phyloP scores from a whole-genome alignment of 176 grass and related monocot genomes.

The Carex littledalei region DNA sequence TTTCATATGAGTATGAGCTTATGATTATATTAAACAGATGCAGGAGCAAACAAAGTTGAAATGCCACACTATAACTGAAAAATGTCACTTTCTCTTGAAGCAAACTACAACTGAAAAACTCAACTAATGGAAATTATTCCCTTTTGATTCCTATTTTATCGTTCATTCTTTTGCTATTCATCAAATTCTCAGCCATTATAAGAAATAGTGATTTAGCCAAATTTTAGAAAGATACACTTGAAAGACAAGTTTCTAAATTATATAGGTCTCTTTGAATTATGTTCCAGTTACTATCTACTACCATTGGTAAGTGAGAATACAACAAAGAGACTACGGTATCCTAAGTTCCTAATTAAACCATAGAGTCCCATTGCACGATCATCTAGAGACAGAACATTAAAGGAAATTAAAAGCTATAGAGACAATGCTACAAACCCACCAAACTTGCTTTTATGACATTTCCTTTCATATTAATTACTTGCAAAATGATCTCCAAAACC shows the following conservation, averaged over 20 bases:
- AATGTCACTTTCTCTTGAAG: not conserved
- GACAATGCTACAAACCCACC: not conserved
- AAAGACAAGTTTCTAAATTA: not conserved
- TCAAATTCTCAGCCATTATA: not conserved
- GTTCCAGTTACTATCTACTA: not conserved
- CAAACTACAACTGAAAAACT: not conserved
- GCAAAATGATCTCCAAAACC: not conserved
- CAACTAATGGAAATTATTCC: not conserved
- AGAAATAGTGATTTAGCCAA: not conserved
- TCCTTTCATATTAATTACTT: not conserved
- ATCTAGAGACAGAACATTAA: not conserved
- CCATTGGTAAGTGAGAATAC: not conserved
- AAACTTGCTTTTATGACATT: not conserved
- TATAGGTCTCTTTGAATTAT: not conserved
- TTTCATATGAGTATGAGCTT: not conserved
- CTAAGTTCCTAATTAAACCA: not conserved
- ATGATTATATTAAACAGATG: not conserved
- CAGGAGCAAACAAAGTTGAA: not conserved
- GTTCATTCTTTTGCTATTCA: not conserved
- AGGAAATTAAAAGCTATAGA: not conserved
- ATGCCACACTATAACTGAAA: not conserved
- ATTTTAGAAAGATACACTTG: constrained; percentile 2
- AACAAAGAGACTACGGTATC: not conserved
- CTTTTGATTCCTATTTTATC: not conserved
- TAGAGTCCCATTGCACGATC: not conserved